Base-by-base conservation (phyloP, 306 rosid species). In the Gynostemma pentaphyllum region DNA sequence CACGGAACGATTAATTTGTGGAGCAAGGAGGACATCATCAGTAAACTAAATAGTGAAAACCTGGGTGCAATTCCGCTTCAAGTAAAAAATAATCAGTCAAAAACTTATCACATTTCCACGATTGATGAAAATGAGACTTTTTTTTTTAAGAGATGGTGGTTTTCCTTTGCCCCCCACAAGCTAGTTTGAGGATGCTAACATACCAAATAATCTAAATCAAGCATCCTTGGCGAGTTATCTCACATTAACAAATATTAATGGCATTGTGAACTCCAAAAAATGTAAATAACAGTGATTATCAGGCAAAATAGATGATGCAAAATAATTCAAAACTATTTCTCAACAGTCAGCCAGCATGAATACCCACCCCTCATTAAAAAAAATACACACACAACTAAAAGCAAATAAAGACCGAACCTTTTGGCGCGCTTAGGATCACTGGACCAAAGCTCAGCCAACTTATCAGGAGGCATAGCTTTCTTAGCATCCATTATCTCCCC, bases 381-480 rank as follows among this genome's bases (percentile, higher is more conserved):
- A 48, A 28, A 19, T 13, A 21, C 27, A 48, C 27, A 19, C 23
- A 11, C 2, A 68, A 45, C 15, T 24, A 48, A 16, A 36, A 16
- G 66, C 51, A 11, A 30, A 67, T 15, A 74, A 51, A 72, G 41
- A 42, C 46, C 61, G 16, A n/a, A 94, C 99, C 99, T 94, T 81
- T 94, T 94, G 74, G 99, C 99, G 46, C 99, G 95, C 76, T 88
- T 94, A 46, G 99, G 97, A 79, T 94, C 99, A 67, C 87, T 51
- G 21, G 40, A 68, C 99, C 99, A 94, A n/a, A 94, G 97, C 82
- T 94, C 99, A 0, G 97, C 97, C 42, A 94, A 90, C 79, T 94
- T 89, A 78, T 89, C 97, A 16, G 99, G 97, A 77, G 99, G 95
- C 99, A 94, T 94, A n/a, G 99, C 99, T 72, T 94, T 94, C 82